Percentiles rank a stretch among this genome's conserved stretches.
Conservation (phyloP, 192 early-diverging fungal species). For the Glomus cerebriforme region DNA sequence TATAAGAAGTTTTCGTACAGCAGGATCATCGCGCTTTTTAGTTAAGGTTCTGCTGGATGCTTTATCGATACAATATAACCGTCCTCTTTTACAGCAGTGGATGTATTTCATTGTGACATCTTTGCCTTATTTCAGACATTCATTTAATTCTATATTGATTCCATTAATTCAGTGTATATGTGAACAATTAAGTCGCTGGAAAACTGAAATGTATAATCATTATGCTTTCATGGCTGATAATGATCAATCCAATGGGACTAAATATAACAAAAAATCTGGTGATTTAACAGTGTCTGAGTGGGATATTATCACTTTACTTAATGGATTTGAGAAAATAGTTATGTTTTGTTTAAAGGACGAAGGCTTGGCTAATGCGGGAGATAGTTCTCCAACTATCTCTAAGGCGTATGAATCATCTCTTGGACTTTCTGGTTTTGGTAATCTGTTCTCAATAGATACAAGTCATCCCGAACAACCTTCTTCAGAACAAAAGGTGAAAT, state of each 20-base stretch:
- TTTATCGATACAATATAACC: slow-evolving; percentile 57
- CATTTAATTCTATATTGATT: slow-evolving; percentile 62
- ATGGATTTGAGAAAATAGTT: slow-evolving; percentile 60
- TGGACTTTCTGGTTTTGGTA: background rate
- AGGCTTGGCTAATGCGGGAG: slow-evolving; percentile 42
- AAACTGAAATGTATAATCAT: slow-evolving; percentile 15
- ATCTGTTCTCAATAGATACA: slow-evolving; percentile 22
- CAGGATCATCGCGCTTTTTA: slow-evolving; percentile 43
- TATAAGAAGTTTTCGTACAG: background rate
- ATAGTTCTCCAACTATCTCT: background rate
- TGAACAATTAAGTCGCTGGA: slow-evolving; percentile 52
- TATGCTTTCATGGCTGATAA: background rate
- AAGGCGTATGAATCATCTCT: background rate
- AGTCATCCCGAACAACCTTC: slow-evolving; percentile 12
- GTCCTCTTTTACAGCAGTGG: slow-evolving; percentile 74
- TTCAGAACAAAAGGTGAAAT: slow-evolving; percentile 32
- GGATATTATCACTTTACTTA: slow-evolving; percentile 53
- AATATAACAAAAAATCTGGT: background rate
- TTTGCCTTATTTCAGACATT: slow-evolving; percentile 60
- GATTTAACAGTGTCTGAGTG: slow-evolving; percentile 39
- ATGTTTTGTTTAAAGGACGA: slow-evolving; percentile 52
- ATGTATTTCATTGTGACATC: slow-evolving; percentile 71
- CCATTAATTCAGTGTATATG: slow-evolving; percentile 66
- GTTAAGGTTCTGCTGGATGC: slow-evolving; percentile 63
- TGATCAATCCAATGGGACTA: background rate